Base-by-base conservation (phyloP, 352 stramenopile genomes). In the Thraustotheca clavata region DNA sequence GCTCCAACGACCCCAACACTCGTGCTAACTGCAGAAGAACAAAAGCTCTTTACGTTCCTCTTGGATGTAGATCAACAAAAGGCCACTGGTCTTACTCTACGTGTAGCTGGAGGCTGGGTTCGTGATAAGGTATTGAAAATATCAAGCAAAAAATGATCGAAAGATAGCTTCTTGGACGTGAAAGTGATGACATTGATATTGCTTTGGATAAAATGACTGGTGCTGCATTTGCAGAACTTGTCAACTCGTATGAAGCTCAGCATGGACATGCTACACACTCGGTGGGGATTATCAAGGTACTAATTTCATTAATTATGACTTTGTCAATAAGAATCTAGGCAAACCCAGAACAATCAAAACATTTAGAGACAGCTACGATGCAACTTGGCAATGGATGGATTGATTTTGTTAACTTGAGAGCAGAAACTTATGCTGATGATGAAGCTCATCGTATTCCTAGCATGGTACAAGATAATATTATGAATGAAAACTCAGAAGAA, bases 51-150 rank as follows among this genome's bases (percentile, higher is more conserved):
- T 61, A 60, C 69, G 9, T 85, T 87, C 40, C 62, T 92, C 24
- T 49, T 81, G 60, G 68, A 83, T 7, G 80, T 90, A 26, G 77
- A 77, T 27, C 72, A 76, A 24, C 76, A 87, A 33, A 76, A 78
- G 39, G 62, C 66, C 22, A 72, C 70, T 26, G 60, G 76, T 24
- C 70, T 91, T 5, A 97, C 93, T 22, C 70, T 99, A 14, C 86
- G 96, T 40, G 94, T 99, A 26, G 96, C 96, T 31, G 97, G 97
- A 36, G 97, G 97, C n/a, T 99, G 97, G 97, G 96, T 99, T n/a
- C 89, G 96, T 26, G 96, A 99, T 74, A 99, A 99, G 50, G 60
- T 68, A 49, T 18, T 36, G 20, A 18, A 27, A 16, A 24, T 20
- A 0, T 31, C 5, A 4, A 22, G 14, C 14, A 14, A 22, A 46